Conservation (phyloP, 1,139 yeast genomes). For the Candida freyschussii region DNA sequence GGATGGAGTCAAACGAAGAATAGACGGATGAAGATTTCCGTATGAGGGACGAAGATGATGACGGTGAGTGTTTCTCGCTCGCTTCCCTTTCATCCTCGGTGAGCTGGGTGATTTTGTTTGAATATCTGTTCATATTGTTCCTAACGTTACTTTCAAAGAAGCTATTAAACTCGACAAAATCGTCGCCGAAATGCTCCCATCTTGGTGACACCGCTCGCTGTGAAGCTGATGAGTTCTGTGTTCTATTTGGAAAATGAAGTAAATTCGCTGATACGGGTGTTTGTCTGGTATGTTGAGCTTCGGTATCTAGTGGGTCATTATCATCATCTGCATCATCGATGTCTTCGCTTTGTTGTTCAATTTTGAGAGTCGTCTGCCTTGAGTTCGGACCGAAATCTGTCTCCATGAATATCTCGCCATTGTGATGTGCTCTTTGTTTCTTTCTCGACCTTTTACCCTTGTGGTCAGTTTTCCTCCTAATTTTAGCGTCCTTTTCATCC, state of each 20-base stretch:
- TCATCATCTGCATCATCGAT: slow-evolving; percentile 12
- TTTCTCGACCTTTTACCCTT: slow-evolving; percentile 6
- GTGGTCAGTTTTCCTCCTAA: slow-evolving; percentile 11
- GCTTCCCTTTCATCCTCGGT: slow-evolving; percentile 15
- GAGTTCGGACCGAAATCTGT: neutral
- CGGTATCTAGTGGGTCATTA: slow-evolving; percentile 12
- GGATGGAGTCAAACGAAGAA: slow-evolving; percentile 11
- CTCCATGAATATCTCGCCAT: neutral
- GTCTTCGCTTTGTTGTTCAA: slow-evolving; percentile 1
- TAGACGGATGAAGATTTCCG: too few relatives aligned
- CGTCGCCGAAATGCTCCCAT: slow-evolving; percentile 14
- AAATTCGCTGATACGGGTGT: slow-evolving; percentile 24
- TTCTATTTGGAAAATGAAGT: slow-evolving; percentile 14
- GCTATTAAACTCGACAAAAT: slow-evolving; percentile 20
- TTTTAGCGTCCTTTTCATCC: slow-evolving; percentile 25
- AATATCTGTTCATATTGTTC: slow-evolving; percentile 14
- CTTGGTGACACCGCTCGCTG: slow-evolving; percentile 10
- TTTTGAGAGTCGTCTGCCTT: neutral
- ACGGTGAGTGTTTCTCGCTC: too few relatives aligned
- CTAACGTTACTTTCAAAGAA: slow-evolving; percentile 24
- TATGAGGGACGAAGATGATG: too few relatives aligned
- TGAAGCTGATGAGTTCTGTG: slow-evolving; percentile 8
- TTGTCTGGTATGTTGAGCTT: slow-evolving; percentile 9
- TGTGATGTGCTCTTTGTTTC: slow-evolving; percentile 2
- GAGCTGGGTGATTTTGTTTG: slow-evolving; percentile 16